Conservation (phyloP, 2,329 filamentous ascomycete genomes). For the Clarireedia homoeocarpa region DNA sequence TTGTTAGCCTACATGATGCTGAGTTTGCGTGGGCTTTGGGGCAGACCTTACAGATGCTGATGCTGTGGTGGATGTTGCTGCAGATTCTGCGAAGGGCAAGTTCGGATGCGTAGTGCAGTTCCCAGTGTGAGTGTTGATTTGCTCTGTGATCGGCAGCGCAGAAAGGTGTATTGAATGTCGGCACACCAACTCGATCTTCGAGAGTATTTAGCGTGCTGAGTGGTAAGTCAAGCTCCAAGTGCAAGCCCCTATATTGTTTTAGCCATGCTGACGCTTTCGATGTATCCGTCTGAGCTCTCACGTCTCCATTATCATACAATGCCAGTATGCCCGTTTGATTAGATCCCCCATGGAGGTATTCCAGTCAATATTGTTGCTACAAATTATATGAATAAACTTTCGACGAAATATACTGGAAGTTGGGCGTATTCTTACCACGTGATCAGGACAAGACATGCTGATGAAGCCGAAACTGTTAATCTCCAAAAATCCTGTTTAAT, state of each 20-base stretch:
- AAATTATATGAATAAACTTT: background rate
- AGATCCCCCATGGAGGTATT: conserved; percentile 40
- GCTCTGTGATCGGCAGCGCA: conserved; percentile 40
- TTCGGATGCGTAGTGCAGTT: conserved; percentile 53
- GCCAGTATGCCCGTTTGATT: conserved; percentile 49
- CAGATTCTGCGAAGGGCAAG: conserved; percentile 48
- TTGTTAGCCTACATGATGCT: conserved; percentile 4
- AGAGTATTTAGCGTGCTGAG: conserved; percentile 45
- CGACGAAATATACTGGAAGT: background rate
- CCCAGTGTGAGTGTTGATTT: conserved; percentile 45
- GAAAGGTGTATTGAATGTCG: conserved; percentile 42
- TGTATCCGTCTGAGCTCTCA: conserved; percentile 23
- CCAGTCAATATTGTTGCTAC: conserved; percentile 38
- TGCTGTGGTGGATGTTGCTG: conserved; percentile 42
- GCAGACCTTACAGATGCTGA: conserved; percentile 41
- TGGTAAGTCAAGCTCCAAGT: conserved; percentile 51
- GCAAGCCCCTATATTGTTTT: conserved; percentile 36
- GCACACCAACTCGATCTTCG: conserved; percentile 46
- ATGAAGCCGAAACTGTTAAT: conserved; percentile 46
- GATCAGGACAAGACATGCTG: conserved; percentile 48
- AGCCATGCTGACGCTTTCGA: conserved; percentile 2
- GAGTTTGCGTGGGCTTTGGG: too few species aligned
- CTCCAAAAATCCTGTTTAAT: conserved; percentile 50
- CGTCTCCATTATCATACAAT: conserved; percentile 48
- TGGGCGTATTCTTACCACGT: conserved; percentile 35